Base-by-base conservation (phyloP, 2,329 filamentous ascomycete species). In the Talaromyces sp. region DNA sequence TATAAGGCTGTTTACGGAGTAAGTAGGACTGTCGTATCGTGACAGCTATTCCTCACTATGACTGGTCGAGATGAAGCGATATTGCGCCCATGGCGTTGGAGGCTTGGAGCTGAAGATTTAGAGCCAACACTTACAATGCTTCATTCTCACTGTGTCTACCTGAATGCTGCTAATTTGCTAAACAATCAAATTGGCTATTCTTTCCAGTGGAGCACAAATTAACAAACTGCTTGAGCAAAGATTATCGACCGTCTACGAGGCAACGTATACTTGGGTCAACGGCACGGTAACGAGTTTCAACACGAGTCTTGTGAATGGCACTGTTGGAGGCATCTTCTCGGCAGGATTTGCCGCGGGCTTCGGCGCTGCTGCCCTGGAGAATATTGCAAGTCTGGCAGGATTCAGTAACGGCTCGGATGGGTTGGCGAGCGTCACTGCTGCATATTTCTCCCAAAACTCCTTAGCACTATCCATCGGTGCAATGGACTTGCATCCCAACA, bases 191-290 rank as follows among this genome's bases (percentile, higher is more conserved):
- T n/a, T n/a, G n/a, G n/a, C 17, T 43, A 17, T 43, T 38, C 38
- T 43, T 43, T 43, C 40, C 6, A n/a, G 40, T 43, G 43, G 8
- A 19, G 40, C 40, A 19, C n/a, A 45, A 45, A 45, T 45, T 19
- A 5, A 45, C n/a, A n/a, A 45, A 45, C 6, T 45, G 40, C 40
- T 45, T 45, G 40, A 19, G 40, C 38, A 40, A n/a, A 6, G 17
- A 17, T 40, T 40, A 40, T 40, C 13, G 7, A 40, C 13, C 7
- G n/a, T 54, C 25, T 54, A 54, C 11, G 49, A 54, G 49, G 49
- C 25, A 54, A 54, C 49, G n/a, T 54, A 54, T 54, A 54, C 49
- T 31, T 54, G 49, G 49, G 49, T 54, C 49, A 54, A 54, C 25
- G 49, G 49, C 15, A n/a, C 49, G 25, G 49, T 54, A 31, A 54